Percentiles rank a stretch among this genome's conserved stretches.
Evolutionary conservation across 306 rosid species (phyloP).

Genomic region (Urtica urens): DNA sequence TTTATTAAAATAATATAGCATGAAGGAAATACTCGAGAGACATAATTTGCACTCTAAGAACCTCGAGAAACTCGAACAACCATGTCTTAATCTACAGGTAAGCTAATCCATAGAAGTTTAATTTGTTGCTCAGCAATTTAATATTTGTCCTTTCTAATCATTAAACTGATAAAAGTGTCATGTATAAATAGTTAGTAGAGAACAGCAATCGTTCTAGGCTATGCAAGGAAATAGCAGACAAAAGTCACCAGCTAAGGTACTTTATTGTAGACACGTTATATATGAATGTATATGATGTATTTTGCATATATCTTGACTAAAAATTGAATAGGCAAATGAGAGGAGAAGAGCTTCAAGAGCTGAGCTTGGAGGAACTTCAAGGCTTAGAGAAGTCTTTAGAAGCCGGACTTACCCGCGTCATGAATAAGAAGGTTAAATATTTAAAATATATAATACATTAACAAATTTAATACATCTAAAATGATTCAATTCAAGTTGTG

Average conservation of each 20-base stretch:
- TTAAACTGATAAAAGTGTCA: background rate
- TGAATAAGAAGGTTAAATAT: conserved; percentile 49
- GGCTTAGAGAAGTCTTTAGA: conserved; percentile 71
- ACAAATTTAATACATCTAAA: background rate
- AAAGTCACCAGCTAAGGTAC: conserved; percentile 63
- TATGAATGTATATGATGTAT: background rate
- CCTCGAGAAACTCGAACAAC: conserved; percentile 52
- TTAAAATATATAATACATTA: background rate
- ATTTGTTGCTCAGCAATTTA: background rate
- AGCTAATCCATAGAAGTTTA: background rate
- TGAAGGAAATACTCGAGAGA: conserved; percentile 68
- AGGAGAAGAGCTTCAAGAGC: conserved; percentile 83
- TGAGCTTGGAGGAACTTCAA: conserved; percentile 60
- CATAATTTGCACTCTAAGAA: conserved; percentile 74
- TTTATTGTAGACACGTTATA: background rate
- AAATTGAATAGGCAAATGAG: conserved; percentile 58
- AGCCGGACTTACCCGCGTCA: conserved; percentile 58
- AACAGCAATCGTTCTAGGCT: conserved; percentile 46
- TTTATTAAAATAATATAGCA: conserved; percentile 30
- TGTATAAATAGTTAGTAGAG: background rate
- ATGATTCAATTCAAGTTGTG: background rate
- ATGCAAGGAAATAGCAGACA: conserved; percentile 67
- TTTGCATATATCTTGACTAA: background rate
- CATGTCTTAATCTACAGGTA: conserved; percentile 90
- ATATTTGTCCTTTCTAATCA: background rate